Evolutionary conservation across 345 rosid species (phyloP).

Genomic region (Salix brachista): DNA sequence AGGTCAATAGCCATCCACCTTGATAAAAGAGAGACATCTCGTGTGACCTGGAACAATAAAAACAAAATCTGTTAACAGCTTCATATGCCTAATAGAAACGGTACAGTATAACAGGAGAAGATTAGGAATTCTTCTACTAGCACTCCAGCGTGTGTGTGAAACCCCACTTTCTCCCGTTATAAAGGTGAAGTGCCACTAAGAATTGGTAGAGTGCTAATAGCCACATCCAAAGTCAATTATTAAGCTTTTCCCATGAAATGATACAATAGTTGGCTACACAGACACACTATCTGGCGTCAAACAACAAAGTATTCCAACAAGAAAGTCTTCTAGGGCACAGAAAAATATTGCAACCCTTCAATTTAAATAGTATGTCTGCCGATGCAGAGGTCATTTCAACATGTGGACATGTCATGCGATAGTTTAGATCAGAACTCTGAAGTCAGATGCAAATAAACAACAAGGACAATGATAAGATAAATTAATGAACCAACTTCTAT

Average conservation of each 20-base stretch:
- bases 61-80: conserved; percentile 11
- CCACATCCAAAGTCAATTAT: neutral
- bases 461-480: neutral
- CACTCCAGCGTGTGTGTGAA: neutral
- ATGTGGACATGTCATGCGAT: neutral
- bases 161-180: neutral
- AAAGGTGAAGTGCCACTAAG: neutral
- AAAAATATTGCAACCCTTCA: neutral
- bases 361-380: neutral
- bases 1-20: conserved; percentile 98
- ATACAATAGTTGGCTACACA: neutral
- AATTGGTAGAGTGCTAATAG: neutral
- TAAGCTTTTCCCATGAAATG: neutral
- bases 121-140: neutral
- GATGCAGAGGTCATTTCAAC: neutral
- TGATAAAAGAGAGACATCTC: conserved; percentile 86
- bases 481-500: neutral
- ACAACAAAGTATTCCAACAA: neutral
- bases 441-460: neutral
- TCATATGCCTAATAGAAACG: conserved; percentile 7
- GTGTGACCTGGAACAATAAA: conserved; percentile 67
- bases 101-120: neutral
- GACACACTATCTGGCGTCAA: neutral
- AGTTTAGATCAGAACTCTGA: neutral
- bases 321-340: neutral